These are phyloP conservation scores for Candida chilensis DNA, from an alignment of 805 yeast species.

Conservation along the genomic window DNA sequence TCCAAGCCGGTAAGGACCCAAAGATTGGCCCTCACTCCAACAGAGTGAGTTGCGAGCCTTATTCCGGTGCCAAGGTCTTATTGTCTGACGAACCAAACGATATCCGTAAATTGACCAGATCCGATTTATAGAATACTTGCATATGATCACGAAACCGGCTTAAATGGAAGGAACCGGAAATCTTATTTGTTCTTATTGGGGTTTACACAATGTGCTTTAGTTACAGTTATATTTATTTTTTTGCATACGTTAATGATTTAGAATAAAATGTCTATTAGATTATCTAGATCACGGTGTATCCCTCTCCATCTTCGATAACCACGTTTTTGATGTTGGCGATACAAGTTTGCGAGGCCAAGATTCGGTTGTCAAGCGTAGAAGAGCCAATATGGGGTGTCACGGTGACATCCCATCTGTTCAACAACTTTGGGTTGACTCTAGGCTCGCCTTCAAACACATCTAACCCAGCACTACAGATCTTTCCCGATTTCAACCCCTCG, in stretches of 20 bases:
- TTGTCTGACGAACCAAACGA: conserved; percentile 55
- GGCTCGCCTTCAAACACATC: conserved; percentile 60
- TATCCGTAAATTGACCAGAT: conserved; percentile 61
- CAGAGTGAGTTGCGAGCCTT: conserved; percentile 72
- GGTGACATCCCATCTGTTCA: conserved; percentile 30
- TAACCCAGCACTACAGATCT: conserved; percentile 44
- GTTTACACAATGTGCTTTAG: too few relatives aligned
- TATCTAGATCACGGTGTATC: too few relatives aligned
- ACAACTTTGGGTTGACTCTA: conserved; percentile 18
- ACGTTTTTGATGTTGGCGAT: too few relatives aligned
- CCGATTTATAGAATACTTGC: conserved; percentile 51
- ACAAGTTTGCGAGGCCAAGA: too few relatives aligned
- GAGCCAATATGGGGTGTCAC: conserved; percentile 61
- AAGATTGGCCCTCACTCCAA: conserved; percentile 63
- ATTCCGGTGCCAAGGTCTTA: conserved; percentile 58
- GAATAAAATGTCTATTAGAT: too few relatives aligned
- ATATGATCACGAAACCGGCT: too few relatives aligned
- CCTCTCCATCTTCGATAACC: too few relatives aligned
- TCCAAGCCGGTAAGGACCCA: conserved; percentile 54
- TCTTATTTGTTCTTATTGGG: too few relatives aligned
- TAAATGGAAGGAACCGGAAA: too few relatives aligned
- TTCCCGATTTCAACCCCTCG: conserved; percentile 31
- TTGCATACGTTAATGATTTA: too few relatives aligned
- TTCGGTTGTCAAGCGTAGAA: conserved; percentile 39
- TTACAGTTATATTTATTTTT: too few relatives aligned